phyloP scores from a whole-genome alignment of 768 basidiomycete species.

The Leccinum broughii region DNA sequence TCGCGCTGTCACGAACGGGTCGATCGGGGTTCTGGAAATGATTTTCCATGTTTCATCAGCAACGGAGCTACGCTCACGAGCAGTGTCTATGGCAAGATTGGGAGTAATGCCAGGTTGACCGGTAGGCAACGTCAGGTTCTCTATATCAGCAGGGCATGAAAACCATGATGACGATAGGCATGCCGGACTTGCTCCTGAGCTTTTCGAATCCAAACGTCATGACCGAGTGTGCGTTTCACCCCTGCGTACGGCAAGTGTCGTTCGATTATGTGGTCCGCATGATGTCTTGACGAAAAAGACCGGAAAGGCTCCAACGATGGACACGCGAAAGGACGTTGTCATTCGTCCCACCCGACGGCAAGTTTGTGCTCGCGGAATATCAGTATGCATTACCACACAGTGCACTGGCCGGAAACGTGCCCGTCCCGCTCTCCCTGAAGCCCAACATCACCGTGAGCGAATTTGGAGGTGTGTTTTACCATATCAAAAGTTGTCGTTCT shows the following conservation, averaged over 20 bases:
- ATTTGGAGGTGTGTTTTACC: slow-evolving; percentile 29
- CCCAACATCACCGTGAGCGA: slow-evolving; percentile 34
- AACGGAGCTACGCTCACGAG: slow-evolving; percentile 67
- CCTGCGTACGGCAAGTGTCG: slow-evolving; percentile 76
- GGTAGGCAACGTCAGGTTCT: slow-evolving; percentile 44
- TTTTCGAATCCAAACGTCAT: slow-evolving; percentile 76
- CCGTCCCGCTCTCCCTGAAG: slow-evolving; percentile 54
- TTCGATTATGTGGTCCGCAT: neutral
- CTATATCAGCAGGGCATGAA: neutral
- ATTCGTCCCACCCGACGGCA: slow-evolving; percentile 92
- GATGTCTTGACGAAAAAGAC: slow-evolving; percentile 9
- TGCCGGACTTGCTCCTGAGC: slow-evolving; percentile 80
- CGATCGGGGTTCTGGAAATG: neutral
- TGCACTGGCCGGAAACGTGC: slow-evolving; percentile 44
- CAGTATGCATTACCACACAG: slow-evolving; percentile 52
- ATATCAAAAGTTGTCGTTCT: neutral
- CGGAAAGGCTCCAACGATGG: slow-evolving; percentile 74
- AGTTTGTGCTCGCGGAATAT: slow-evolving; percentile 83
- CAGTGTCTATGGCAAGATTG: slow-evolving; percentile 75
- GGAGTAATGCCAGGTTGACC: slow-evolving; percentile 73
- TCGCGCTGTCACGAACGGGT: neutral
- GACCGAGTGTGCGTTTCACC: slow-evolving; percentile 84
- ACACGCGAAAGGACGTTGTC: slow-evolving; percentile 73
- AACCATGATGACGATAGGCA: slow-evolving; percentile 49
- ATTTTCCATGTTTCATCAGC: slow-evolving; percentile 36